These are phyloP conservation scores for Cyberlindnera meyerae DNA, from an alignment of 805 yeast species.

Conservation along the genomic window DNA sequence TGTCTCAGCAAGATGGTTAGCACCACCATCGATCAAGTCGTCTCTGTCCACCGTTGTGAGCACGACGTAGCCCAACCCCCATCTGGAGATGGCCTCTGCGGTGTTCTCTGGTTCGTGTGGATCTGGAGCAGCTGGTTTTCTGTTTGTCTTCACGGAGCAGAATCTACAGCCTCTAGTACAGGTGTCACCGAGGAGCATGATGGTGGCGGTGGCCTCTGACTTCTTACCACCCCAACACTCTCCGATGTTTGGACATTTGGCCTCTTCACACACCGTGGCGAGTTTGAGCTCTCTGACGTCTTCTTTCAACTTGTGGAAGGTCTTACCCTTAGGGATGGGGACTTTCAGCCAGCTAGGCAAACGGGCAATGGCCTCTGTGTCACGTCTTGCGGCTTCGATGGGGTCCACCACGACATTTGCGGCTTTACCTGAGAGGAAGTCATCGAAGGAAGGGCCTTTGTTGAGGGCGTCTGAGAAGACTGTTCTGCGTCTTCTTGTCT, in stretches of 20 bases:
- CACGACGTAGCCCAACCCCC: constrained; percentile 98
- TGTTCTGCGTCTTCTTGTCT: constrained; percentile 44
- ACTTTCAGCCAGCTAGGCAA: constrained; percentile 93
- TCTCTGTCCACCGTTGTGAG: constrained; percentile 97
- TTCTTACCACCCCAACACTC: constrained; percentile 98
- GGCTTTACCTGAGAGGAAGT: constrained; percentile 81
- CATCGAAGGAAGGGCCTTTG: constrained; percentile 90
- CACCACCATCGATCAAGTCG: constrained; percentile 90
- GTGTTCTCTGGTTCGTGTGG: constrained; percentile 97
- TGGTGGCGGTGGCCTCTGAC: constrained; percentile 93
- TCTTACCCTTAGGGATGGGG: constrained; percentile 93
- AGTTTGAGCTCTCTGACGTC: constrained; percentile 86
- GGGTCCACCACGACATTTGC: constrained; percentile 65
- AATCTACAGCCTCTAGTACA: constrained; percentile 99
- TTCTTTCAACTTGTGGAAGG: constrained; percentile 71
- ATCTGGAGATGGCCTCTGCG: constrained; percentile 92
- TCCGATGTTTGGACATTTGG: constrained; percentile 98
- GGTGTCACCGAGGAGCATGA: constrained; percentile 97
- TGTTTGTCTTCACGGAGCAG: constrained; percentile 91
- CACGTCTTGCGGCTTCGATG: constrained; percentile 64
- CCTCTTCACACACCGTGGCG: constrained; percentile 97
- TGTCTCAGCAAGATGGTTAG: constrained; percentile 84
- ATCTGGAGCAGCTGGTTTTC: constrained; percentile 84
- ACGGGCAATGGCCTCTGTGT: constrained; percentile 50
- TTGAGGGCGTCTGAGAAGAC: constrained; percentile 64